These are phyloP conservation scores for Vanrija sp. DNA, from an alignment of 1,284 basidiomycete genomes.

Conservation along the genomic window DNA sequence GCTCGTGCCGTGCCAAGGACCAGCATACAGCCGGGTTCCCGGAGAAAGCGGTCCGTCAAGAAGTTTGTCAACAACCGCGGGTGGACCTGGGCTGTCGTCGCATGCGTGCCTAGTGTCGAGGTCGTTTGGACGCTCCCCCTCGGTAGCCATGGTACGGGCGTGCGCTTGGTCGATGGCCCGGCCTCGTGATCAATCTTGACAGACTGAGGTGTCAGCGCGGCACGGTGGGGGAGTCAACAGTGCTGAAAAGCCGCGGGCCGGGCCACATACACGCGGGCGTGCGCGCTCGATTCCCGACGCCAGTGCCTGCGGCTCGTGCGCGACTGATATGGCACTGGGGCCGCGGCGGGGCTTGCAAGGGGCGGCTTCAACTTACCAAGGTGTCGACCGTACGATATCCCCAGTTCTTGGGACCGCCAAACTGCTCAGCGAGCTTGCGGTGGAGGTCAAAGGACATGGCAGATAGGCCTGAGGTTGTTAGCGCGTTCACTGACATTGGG, in stretches of 20 bases:
- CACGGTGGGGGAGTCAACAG: too few relatives aligned
- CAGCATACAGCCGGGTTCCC: constrained; percentile 30
- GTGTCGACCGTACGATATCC: constrained; percentile 70
- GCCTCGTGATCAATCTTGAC: constrained; percentile 43
- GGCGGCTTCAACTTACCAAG: constrained; percentile 28
- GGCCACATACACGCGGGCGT: too few relatives aligned
- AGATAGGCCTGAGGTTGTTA: constrained; percentile 54
- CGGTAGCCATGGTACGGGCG: constrained; percentile 44
- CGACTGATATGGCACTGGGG: too few relatives aligned
- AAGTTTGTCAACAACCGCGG: constrained; percentile 62
- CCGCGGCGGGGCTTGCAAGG: background rate
- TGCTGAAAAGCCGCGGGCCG: too few relatives aligned
- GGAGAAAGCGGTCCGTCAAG: constrained; percentile 58
- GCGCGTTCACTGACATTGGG: background rate
- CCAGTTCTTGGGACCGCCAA: constrained; percentile 70
- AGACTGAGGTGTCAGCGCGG: constrained; percentile 18
- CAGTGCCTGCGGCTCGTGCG: too few relatives aligned
- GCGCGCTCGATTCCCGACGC: too few relatives aligned
- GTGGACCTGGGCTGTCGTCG: constrained; percentile 46
- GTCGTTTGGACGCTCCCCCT: constrained; percentile 34
- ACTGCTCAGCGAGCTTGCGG: constrained; percentile 67
- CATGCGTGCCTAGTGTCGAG: constrained; percentile 33
- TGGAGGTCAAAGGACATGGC: constrained; percentile 76
- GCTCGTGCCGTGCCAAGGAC: constrained; percentile 32
- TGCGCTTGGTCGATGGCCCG: constrained; percentile 20